Evolutionary conservation across 2,329 filamentous ascomycete species (phyloP), one percentile per base, ranked within the genome.

Genomic region (Fusarium sp.): DNA sequence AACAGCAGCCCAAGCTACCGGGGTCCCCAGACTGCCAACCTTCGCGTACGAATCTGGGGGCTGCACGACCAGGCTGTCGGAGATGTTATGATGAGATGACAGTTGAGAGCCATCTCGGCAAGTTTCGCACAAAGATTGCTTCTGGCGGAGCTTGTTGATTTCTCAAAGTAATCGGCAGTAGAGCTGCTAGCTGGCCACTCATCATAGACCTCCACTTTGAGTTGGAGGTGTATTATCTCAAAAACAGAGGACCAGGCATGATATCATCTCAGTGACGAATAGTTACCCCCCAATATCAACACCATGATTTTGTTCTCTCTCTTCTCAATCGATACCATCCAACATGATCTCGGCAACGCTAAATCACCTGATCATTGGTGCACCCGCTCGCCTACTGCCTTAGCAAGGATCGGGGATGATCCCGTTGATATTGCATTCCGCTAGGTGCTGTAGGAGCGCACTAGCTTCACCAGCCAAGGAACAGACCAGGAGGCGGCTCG

Each of bases 331-430:
- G 64, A 65, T 38, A 44, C 68, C 26, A 36, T 35, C 56, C 22
- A 51, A 54, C 65, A 70, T 54, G 42, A 26, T 44, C 24, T 54
- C n/a, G 33, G 30, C 54, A 56, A 67, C 75, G 71, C 73, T 75
- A 78, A 77, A 76, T 78, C 75, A 78, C 76, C 75, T 77, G 75
- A 78, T 78, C 73, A 60, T 66, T 71, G 55, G 67, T 68, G 71
- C 65, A 68, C 54, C 57, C 55, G 55, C 58, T 65, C 68, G 68
- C 73, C 70, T 65, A 75, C 75, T 47, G 67, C 67, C 59, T 65
- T 53, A 53, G 66, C 74, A 72, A 71, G 75, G 72, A 59, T 78
- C 75, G 76, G 76, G 75, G 62, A 77, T 63, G 66, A 38, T 70
- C 72, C 76, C 72, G 76, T 56, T 67, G 70, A 71, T 70, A 77